Evolutionary conservation across 352 stramenopile genomes (phyloP).

Genomic region (Globisporangium polare): DNA sequence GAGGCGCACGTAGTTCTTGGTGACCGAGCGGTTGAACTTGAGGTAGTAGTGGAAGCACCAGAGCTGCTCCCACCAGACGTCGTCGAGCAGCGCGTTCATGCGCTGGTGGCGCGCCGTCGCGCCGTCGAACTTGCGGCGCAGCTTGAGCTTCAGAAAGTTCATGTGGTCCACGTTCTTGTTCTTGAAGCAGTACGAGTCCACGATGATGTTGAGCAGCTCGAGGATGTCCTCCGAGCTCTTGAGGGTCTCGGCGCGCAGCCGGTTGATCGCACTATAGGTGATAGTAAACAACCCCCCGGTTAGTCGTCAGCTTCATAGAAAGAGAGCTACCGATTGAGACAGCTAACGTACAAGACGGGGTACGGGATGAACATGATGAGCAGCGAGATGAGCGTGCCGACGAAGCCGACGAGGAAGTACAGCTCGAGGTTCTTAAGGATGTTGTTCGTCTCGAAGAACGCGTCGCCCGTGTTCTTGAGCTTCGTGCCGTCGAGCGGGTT

Average conservation of each 20-base stretch:
- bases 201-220: constrained; percentile 75
- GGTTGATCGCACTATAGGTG: constrained; percentile 45
- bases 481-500: constrained; percentile 41
- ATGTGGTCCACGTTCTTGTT: constrained; percentile 85
- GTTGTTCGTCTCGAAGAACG: constrained; percentile 52
- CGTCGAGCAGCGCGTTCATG: constrained; percentile 57
- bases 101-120: constrained; percentile 40
- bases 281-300: not conserved
- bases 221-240: constrained; percentile 52
- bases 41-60: constrained; percentile 62
- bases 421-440: constrained; percentile 71
- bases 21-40: constrained; percentile 68
- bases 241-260: constrained; percentile 45
- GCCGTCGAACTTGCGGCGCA: constrained; percentile 67
- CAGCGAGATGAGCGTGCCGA: constrained; percentile 64
- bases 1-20: constrained; percentile 63
- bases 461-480: constrained; percentile 45
- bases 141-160: constrained; percentile 73
- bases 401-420: constrained; percentile 75
- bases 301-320: not conserved
- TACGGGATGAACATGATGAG: constrained; percentile 77
- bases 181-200: constrained; percentile 86
- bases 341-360: constrained; percentile 61
- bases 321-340: not conserved
- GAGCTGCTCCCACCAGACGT: constrained; percentile 83